These are phyloP conservation scores for Ophiosphaerella korrae DNA, from an alignment of 2,329 filamentous ascomycete species.

Conservation along the genomic window DNA sequence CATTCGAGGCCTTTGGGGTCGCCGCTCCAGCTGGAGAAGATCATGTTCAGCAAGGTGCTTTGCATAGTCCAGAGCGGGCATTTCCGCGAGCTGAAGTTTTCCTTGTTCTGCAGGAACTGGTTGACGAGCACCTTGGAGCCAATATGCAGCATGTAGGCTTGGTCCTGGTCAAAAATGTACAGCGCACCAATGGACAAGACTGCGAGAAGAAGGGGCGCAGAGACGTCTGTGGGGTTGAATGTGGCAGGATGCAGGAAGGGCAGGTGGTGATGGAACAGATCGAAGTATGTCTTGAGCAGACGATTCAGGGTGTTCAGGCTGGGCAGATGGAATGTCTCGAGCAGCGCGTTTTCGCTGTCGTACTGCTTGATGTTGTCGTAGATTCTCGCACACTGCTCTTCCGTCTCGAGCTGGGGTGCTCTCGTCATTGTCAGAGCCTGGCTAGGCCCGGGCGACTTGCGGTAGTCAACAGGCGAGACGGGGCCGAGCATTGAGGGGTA, in stretches of 20 bases:
- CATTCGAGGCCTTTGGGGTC: conserved; percentile 97
- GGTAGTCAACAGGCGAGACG: conserved; percentile 71
- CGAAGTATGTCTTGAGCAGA: conserved; percentile 95
- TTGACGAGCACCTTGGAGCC: conserved; percentile 97
- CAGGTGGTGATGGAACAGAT: conserved; percentile 93
- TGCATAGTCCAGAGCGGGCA: conserved; percentile 99
- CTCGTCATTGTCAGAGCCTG: conserved; percentile 68
- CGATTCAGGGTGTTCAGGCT: conserved; percentile 81
- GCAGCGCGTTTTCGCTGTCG: conserved; percentile 80
- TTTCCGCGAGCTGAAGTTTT: conserved; percentile 97
- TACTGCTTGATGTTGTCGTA: conserved; percentile 82
- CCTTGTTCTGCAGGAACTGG: conserved; percentile 96
- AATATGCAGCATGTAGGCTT: conserved; percentile 96
- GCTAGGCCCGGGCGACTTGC: conserved; percentile 70
- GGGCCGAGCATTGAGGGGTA: conserved; percentile 71
- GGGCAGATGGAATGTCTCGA: conserved; percentile 88
- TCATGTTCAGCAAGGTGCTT: conserved; percentile 94
- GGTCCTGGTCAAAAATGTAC: conserved; percentile 96
- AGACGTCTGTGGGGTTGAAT: conserved; percentile 79
- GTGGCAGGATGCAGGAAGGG: conserved; percentile 94
- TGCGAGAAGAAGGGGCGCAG: conserved; percentile 82
- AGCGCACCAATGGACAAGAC: conserved; percentile 94
- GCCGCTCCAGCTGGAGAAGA: conserved; percentile 98
- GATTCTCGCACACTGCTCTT: conserved; percentile 84
- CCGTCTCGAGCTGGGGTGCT: conserved; percentile 79